These are phyloP conservation scores for Cyathus striatus DNA, from an alignment of 768 basidiomycete genomes.

Conservation along the genomic window DNA sequence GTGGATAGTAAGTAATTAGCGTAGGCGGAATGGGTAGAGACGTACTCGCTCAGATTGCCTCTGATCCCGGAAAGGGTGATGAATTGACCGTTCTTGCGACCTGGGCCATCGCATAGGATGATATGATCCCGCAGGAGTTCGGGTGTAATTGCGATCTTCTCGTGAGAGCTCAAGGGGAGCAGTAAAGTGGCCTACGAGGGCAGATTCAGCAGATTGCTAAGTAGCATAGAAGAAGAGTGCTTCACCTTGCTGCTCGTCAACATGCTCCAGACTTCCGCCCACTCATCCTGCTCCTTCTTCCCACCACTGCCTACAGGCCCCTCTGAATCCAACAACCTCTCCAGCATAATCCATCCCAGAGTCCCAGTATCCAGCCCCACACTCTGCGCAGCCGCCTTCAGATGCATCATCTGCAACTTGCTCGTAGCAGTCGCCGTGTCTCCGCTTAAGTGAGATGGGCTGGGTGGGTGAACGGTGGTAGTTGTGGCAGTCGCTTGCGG, in stretches of 20 bases:
- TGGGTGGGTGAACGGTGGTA: slow-evolving; percentile 41
- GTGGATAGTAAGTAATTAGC: slow-evolving; percentile 4
- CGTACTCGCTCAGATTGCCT: slow-evolving; percentile 61
- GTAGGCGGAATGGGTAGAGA: slow-evolving; percentile 5
- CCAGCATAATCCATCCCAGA: slow-evolving; percentile 75
- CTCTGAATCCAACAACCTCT: slow-evolving; percentile 52
- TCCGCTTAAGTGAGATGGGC: slow-evolving; percentile 43
- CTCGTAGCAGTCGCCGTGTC: slow-evolving; percentile 65
- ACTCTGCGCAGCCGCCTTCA: slow-evolving; percentile 68
- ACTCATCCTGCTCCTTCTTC: too few species aligned
- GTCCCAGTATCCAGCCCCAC: slow-evolving; percentile 61
- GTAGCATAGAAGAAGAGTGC: slow-evolving; percentile 2
- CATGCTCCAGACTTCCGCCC: slow-evolving; percentile 65
- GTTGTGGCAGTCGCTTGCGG: slow-evolving; percentile 39
- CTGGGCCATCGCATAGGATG: slow-evolving; percentile 52
- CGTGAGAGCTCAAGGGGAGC: slow-evolving; percentile 57
- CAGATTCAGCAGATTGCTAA: slow-evolving; percentile 3
- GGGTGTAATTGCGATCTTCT: slow-evolving; percentile 57
- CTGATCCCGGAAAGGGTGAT: slow-evolving; percentile 83
- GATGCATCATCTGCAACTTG: slow-evolving; percentile 65
- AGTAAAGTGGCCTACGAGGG: slow-evolving; percentile 66
- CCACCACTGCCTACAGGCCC: too few species aligned
- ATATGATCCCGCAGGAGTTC: slow-evolving; percentile 86
- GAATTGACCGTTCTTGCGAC: slow-evolving; percentile 44
- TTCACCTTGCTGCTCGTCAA: slow-evolving; percentile 64